A percentile compares a stretch with the other conserved stretches of the same genome.
These are phyloP conservation scores for Cajanus cajan DNA, from an alignment of 306 rosid genomes.

Conservation along the genomic window DNA sequence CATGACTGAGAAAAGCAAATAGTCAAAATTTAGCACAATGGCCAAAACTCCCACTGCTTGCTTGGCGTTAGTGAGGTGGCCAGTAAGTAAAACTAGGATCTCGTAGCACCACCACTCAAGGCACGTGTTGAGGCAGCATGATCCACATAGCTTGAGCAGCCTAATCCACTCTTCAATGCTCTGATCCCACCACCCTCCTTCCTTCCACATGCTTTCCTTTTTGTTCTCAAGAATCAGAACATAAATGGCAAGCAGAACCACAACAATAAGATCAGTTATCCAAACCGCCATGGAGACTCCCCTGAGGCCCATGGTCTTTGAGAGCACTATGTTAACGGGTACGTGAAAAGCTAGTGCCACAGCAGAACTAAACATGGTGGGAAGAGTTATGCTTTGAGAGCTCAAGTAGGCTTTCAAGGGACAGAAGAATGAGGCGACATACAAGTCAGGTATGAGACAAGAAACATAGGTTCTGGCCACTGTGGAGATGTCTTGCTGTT, in stretches of 20 bases:
- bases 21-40: slow-evolving; percentile 75
- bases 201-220: slow-evolving; percentile 47
- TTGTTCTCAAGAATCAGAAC: slow-evolving; percentile 40
- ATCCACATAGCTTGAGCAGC: slow-evolving; percentile 66
- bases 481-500: slow-evolving; percentile 55
- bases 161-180: slow-evolving; percentile 57
- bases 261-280: slow-evolving; percentile 68
- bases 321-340: slow-evolving; percentile 65
- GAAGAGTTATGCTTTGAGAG: slow-evolving; percentile 66
- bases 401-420: slow-evolving; percentile 81
- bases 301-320: slow-evolving; percentile 59
- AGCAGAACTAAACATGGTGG: slow-evolving; percentile 73
- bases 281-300: slow-evolving; percentile 84
- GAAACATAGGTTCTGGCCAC: slow-evolving; percentile 53
- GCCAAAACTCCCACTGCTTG: slow-evolving; percentile 56
- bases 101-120: slow-evolving; percentile 99
- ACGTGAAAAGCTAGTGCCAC: slow-evolving; percentile 65
- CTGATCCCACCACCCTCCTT: slow-evolving; percentile 83
- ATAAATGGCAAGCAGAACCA: slow-evolving; percentile 56
- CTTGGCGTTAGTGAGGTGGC: slow-evolving; percentile 61
- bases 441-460: slow-evolving; percentile 75
- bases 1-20: slow-evolving; percentile 70
- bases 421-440: slow-evolving; percentile 62
- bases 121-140: slow-evolving; percentile 86
- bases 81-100: slow-evolving; percentile 76